A percentile compares a stretch with the other conserved stretches of the same genome.
Evolutionary conservation across 768 basidiomycete species (phyloP).

Genomic region (Suillus cothurnatus): DNA sequence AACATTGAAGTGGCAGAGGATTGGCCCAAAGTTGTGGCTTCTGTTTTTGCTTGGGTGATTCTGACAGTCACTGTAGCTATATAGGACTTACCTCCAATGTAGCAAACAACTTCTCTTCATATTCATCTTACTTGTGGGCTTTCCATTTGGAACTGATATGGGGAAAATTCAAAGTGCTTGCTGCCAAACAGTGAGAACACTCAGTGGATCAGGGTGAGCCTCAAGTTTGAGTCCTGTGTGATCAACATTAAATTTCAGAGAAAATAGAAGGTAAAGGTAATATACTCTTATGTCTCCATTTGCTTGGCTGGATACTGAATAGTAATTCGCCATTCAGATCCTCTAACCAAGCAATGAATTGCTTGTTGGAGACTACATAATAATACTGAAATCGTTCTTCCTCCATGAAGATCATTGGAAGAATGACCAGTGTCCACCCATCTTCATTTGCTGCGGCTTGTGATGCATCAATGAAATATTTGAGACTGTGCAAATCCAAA

Average conservation of each 20-base stretch:
- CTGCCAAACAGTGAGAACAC: neutral
- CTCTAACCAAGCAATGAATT: neutral
- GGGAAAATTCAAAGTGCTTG: neutral
- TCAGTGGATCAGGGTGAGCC: neutral
- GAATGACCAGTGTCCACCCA: neutral
- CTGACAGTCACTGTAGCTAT: neutral
- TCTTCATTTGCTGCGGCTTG: neutral
- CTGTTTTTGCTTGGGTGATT: neutral
- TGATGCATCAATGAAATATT: neutral
- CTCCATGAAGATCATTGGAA: neutral
- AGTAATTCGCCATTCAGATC: neutral
- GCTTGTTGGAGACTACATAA: neutral
- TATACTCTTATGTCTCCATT: neutral
- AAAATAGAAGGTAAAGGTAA: neutral
- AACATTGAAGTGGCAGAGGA: conserved; percentile 1
- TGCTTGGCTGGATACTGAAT: neutral
- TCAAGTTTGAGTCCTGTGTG: neutral
- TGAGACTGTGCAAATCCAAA: neutral
- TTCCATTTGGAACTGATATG: neutral
- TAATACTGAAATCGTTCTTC: neutral
- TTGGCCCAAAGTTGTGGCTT: neutral
- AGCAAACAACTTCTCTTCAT: neutral
- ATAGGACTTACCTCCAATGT: neutral
- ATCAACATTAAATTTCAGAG: neutral
- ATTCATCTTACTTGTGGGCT: neutral